phyloP scores from a whole-genome alignment of 2,329 filamentous ascomycete genomes.

The Colletotrichum falcatum region DNA sequence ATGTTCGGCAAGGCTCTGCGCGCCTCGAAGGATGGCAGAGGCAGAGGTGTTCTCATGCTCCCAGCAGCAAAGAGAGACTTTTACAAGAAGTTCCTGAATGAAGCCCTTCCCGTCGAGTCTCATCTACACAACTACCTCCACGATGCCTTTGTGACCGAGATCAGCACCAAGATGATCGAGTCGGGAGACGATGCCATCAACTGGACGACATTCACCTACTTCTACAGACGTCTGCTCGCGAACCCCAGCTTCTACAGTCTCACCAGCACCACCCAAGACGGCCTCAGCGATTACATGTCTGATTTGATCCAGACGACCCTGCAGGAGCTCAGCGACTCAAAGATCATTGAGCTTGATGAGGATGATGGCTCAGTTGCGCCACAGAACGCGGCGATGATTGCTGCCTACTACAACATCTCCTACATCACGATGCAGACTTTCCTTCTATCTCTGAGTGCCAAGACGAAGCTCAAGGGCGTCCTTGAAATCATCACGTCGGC shows the following conservation, averaged over 20 bases:
- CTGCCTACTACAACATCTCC: conserved; percentile 98
- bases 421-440: conserved; percentile 99
- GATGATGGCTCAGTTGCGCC: conserved; percentile 91
- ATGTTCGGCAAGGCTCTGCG: conserved; percentile 97
- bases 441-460: conserved; percentile 86
- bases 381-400: conserved; percentile 97
- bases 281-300: conserved; percentile 92
- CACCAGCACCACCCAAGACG: conserved; percentile 88
- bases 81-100: conserved; percentile 98
- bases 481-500: conserved; percentile 97
- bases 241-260: conserved; percentile 98
- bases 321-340: conserved; percentile 89
- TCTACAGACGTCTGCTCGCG: conserved; percentile 92
- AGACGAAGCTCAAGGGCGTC: conserved; percentile 96
- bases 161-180: conserved; percentile 94
- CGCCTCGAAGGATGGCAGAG: conserved; percentile 80
- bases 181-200: conserved; percentile 97
- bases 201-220: conserved; percentile 98
- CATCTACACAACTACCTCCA: conserved; percentile 92
- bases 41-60: conserved; percentile 95
- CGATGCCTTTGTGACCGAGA: conserved; percentile 96
- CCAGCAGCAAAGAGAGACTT: conserved; percentile 95
- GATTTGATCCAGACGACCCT: conserved; percentile 94
- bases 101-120: conserved; percentile 94
- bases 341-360: conserved; percentile 95